These are phyloP conservation scores for Citrus trifoliata DNA, from an alignment of 345 rosid species.

Conservation along the genomic window DNA sequence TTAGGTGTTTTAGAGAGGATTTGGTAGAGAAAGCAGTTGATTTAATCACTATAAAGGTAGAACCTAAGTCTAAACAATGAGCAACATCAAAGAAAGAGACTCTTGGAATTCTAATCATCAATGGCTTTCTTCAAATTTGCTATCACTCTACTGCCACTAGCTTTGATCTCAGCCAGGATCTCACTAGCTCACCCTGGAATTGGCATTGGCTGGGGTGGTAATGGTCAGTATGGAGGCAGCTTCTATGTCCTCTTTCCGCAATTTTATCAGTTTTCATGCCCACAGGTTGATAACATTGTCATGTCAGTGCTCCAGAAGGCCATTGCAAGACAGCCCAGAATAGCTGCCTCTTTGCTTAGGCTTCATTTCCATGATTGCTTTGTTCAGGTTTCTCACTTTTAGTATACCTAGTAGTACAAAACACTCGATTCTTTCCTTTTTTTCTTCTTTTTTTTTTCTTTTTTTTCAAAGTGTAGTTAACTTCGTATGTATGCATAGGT, in stretches of 20 bases:
- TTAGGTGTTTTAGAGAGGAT: conserved; percentile 31
- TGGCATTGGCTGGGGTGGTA: conserved; percentile 50
- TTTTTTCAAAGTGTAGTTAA: not conserved
- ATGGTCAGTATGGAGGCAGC: conserved; percentile 29
- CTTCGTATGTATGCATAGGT: no score
- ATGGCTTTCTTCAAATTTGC: conserved; percentile 39
- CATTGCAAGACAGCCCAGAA: conserved; percentile 59
- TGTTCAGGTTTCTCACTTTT: conserved; percentile 56
- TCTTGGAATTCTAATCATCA: conserved; percentile 6
- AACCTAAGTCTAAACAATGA: conserved; percentile 11
- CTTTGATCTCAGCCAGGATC: conserved; percentile 34
- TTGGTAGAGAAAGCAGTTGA: conserved; percentile 56
- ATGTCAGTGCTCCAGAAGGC: conserved; percentile 60
- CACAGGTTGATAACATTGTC: conserved; percentile 74
- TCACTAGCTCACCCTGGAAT: conserved; percentile 56
- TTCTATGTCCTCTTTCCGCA: conserved; percentile 51
- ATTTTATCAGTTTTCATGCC: conserved; percentile 75
- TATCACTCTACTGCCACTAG: conserved; percentile 27
- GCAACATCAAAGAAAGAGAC: not conserved
- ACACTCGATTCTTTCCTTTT: no score
- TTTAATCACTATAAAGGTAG: conserved; percentile 23
- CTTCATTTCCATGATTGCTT: conserved; percentile 98
- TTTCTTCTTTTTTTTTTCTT: no score
- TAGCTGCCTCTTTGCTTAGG: conserved; percentile 84
- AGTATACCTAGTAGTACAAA: no score